Conservation (phyloP, 192 early-diverging fungal species). For the Coemansia sp. region DNA sequence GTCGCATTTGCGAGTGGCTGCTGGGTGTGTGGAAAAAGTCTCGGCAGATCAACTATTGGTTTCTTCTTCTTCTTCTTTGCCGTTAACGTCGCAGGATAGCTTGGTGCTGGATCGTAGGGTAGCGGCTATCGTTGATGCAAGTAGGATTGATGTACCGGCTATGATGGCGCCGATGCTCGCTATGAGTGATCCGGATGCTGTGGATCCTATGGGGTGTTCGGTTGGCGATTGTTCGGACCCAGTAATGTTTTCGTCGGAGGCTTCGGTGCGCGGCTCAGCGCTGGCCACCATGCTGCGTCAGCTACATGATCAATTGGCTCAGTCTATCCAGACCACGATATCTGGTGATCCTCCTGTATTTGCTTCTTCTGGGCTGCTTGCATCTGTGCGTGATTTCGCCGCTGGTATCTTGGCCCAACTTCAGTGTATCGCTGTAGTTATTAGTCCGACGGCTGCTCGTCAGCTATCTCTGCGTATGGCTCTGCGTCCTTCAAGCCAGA, state of each 20-base stretch:
- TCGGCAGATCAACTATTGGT: not conserved
- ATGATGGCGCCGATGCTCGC: constrained; percentile 9
- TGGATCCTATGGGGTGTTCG: not conserved
- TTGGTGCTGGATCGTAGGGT: constrained; percentile 14
- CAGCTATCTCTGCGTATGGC: constrained; percentile 7
- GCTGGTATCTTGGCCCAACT: constrained; percentile 37
- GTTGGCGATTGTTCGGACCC: constrained; percentile 6
- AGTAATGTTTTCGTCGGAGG: not conserved
- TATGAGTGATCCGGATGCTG: not conserved
- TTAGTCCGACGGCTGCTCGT: constrained; percentile 14
- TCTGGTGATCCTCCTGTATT: constrained; percentile 5
- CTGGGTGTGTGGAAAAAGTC: not conserved
- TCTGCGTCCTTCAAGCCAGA: not conserved
- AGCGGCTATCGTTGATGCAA: constrained; percentile 10
- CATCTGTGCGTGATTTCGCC: constrained; percentile 22
- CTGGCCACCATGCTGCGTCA: constrained; percentile 22
- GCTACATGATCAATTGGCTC: constrained; percentile 20
- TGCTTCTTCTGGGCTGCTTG: constrained; percentile 5
- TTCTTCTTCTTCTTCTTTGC: too few species aligned
- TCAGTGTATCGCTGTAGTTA: constrained; percentile 25
- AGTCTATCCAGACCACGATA: not conserved
- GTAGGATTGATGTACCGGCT: not conserved
- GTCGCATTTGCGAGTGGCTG: constrained; percentile 3
- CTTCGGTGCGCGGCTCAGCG: constrained; percentile 11
- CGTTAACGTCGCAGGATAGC: not conserved